Conservation (phyloP, 257 asterid species). For the Prunella vulgaris region DNA sequence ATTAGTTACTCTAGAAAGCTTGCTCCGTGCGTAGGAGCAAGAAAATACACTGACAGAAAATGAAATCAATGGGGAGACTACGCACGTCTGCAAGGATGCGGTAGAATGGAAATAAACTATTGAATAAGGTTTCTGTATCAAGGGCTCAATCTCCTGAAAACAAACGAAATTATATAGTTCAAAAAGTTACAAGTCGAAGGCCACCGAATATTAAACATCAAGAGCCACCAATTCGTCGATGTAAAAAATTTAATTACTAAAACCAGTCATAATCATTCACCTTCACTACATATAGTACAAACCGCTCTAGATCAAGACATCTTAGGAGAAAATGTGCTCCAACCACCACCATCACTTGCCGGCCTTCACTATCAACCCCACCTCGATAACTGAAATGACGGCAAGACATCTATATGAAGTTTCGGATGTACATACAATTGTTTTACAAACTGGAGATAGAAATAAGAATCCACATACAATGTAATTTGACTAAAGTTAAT, state of each 20-base stretch:
- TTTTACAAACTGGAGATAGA: not conserved
- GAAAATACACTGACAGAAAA: not conserved
- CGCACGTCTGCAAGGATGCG: constrained; percentile 84
- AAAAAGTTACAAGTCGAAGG: constrained; percentile 6
- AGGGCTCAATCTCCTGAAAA: constrained; percentile 93
- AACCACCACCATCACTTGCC: constrained; percentile 88
- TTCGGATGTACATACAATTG: constrained; percentile 9
- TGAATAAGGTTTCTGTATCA: constrained; percentile 92
- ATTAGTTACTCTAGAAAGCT: too few species aligned
- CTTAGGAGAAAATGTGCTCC: constrained; percentile 95
- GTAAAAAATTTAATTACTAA: not conserved
- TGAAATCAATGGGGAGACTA: constrained; percentile 12
- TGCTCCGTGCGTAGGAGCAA: not conserved
- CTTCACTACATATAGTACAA: constrained; percentile 75
- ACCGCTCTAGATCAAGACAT: constrained; percentile 90
- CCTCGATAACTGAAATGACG: constrained; percentile 72
- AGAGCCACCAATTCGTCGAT: not conserved
- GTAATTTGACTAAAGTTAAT: not conserved
- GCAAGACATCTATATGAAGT: not conserved
- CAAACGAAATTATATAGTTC: constrained; percentile 23
- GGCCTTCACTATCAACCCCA: constrained; percentile 91
- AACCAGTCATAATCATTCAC: constrained; percentile 33
- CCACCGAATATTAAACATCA: not conserved
- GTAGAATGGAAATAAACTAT: constrained; percentile 94
- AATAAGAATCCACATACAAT: not conserved